Evolutionary conservation across 2,329 filamentous ascomycete species (phyloP), one percentile per base, ranked within the genome.

Genomic region (Diaporthe ilicicola): DNA sequence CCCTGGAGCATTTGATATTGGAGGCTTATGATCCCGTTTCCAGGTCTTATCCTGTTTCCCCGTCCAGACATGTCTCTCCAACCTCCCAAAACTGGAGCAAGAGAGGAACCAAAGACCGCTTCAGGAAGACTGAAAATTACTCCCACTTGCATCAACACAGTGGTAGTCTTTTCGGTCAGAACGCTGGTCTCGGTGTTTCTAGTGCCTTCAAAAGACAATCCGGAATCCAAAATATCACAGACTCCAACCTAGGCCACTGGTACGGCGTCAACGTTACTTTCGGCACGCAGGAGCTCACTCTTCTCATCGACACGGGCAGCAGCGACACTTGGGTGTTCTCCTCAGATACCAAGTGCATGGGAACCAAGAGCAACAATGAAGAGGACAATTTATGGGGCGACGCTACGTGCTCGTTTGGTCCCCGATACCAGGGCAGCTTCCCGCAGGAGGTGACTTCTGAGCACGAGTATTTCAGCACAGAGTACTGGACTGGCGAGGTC

Each of bases 291-390:
- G 44, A 8, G 19, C 66, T 72, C 17, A 32, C 29, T 19, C 67
- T 88, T 34, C 75, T 86, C 15, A 79, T 88, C 56, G 85, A 88
- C 74, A 87, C 85, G 0, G 86, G 84, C 29, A 87, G 85, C 75
- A 82, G 85, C 27, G 86, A 88, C 72, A 88, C 86, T 0, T 88
- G 86, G 86, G 81, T 82, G 2, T 81, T 81, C 42, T 78, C 79
- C 13, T 76, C 75, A 1, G 79, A 80, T 37, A 86, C 86, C 72
- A 75, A 77, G 53, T 88, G 86, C 73, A 76, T 81, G 44, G 81
- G 82, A 70, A 75, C 73, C 13, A n/a, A 17, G n/a, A 70, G 74
- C 0, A 82, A 83, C 19, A 24, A 34, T 10, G 29, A 8, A 19
- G 73, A 76, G 8, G 24, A 17, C 5, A 69, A 68, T 3, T 70